phyloP scores from a whole-genome alignment of 1,284 basidiomycete species.

The Volvariella surrecta region DNA sequence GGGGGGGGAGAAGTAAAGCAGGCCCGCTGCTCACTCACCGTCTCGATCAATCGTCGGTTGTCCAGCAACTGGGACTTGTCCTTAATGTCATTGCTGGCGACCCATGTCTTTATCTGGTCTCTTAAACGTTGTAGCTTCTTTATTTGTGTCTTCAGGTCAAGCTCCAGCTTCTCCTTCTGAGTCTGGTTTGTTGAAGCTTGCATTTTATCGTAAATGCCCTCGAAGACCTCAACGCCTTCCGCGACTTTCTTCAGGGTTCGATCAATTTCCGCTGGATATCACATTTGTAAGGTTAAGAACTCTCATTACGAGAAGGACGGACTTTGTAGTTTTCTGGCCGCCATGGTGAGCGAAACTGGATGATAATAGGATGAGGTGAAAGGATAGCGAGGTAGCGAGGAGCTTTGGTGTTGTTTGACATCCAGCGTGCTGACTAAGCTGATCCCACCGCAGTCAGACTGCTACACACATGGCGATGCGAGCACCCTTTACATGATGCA shows the following conservation, averaged over 20 bases:
- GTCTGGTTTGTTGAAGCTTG: conserved; percentile 88
- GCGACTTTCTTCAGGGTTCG: conserved; percentile 91
- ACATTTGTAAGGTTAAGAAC: conserved; percentile 2
- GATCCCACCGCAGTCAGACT: not conserved
- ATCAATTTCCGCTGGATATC: conserved; percentile 87
- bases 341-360: conserved; percentile 37
- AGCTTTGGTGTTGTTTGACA: conserved; percentile 15
- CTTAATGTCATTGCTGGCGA: conserved; percentile 97
- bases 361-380: not conserved
- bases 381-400: not conserved
- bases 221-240: conserved; percentile 92
- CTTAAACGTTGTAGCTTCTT: conserved; percentile 98
- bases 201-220: conserved; percentile 96
- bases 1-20: not conserved
- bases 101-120: conserved; percentile 99
- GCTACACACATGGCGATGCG: no score
- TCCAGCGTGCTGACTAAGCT: conserved; percentile 11
- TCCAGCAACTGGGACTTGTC: conserved; percentile 94
- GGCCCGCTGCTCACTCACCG: conserved; percentile 50
- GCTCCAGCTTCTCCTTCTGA: conserved; percentile 95
- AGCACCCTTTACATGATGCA: no score
- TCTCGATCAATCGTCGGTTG: conserved; percentile 94
- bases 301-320: conserved; percentile 15
- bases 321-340: conserved; percentile 79
- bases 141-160: conserved; percentile 94